Percentiles rank a stretch among this genome's conserved stretches.
phyloP scores from a whole-genome alignment of 352 stramenopile species.

The Phytophthora sp. region DNA sequence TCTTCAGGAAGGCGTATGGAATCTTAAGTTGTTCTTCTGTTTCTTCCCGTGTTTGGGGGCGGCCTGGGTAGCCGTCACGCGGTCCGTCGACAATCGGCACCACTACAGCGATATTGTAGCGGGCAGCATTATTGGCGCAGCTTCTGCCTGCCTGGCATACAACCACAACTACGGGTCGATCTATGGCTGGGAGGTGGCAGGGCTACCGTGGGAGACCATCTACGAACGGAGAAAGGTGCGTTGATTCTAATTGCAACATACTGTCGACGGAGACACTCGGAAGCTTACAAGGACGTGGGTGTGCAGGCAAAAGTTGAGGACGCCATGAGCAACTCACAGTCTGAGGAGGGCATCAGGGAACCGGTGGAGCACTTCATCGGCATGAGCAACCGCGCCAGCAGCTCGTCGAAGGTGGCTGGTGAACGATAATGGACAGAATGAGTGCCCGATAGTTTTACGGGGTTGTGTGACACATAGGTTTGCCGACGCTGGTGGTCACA shows the following conservation, averaged over 20 bases:
- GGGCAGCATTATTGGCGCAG: slow-evolving; percentile 53
- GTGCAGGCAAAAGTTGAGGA: slow-evolving; percentile 26
- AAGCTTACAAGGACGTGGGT: background rate
- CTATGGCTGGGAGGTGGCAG: slow-evolving; percentile 53
- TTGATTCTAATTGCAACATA: background rate
- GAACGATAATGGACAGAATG: slow-evolving; percentile 19
- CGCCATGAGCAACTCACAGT: background rate
- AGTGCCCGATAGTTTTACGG: too few relatives aligned
- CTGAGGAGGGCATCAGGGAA: background rate
- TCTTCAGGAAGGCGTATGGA: slow-evolving; percentile 49
- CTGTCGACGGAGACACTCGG: background rate
- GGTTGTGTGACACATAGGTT: background rate
- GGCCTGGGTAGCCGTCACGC: slow-evolving; percentile 71
- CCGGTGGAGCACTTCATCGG: slow-evolving; percentile 4
- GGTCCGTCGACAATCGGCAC: slow-evolving; percentile 80
- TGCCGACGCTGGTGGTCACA: background rate
- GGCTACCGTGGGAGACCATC: slow-evolving; percentile 50
- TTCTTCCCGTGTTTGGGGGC: slow-evolving; percentile 66
- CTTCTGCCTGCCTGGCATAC: slow-evolving; percentile 47
- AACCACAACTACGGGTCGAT: slow-evolving; percentile 71
- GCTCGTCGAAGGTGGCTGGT: slow-evolving; percentile 5
- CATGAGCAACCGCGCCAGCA: slow-evolving; percentile 8
- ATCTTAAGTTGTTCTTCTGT: slow-evolving; percentile 72
- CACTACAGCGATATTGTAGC: slow-evolving; percentile 81
- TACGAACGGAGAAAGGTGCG: slow-evolving; percentile 48